phyloP scores from a whole-genome alignment of 2,329 filamentous ascomycete species.

The Nigrospora oryzae region DNA sequence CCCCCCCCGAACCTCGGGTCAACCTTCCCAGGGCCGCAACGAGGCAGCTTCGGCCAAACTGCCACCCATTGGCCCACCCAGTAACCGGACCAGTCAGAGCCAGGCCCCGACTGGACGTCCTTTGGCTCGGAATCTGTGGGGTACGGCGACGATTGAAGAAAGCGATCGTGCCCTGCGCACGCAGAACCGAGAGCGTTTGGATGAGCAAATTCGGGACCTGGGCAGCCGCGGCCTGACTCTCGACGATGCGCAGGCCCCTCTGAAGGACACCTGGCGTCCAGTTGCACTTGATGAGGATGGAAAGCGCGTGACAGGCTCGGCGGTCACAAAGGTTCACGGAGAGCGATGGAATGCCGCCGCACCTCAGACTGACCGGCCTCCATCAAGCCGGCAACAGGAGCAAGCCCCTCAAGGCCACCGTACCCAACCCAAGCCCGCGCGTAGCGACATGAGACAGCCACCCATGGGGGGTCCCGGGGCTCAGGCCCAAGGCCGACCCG shows the following conservation, averaged over 20 bases:
- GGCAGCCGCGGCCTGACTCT: constrained; percentile 34
- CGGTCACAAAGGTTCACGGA: constrained; percentile 8
- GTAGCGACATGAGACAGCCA: constrained; percentile 9
- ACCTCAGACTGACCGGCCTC: not conserved
- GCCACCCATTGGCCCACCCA: constrained; percentile 20
- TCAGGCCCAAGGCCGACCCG: constrained; percentile 33
- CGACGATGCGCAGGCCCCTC: constrained; percentile 35
- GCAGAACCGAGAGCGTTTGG: constrained; percentile 27
- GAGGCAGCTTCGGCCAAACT: constrained; percentile 12
- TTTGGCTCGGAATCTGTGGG: constrained; percentile 13
- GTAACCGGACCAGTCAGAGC: constrained; percentile 3
- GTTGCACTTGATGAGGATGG: constrained; percentile 26
- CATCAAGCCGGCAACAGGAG: not conserved
- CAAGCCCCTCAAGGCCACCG: constrained; percentile 5
- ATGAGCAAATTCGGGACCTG: constrained; percentile 33
- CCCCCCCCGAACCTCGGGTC: constrained; percentile 19
- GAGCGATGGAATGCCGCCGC: not conserved
- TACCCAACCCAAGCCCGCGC: constrained; percentile 6
- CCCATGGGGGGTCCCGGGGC: constrained; percentile 5
- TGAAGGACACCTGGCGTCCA: constrained; percentile 48
- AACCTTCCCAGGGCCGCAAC: constrained; percentile 8
- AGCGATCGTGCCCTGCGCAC: constrained; percentile 36
- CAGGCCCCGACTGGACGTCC: constrained; percentile 1
- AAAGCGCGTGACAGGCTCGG: constrained; percentile 21
- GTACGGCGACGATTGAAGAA: constrained; percentile 11